phyloP scores from a whole-genome alignment of 495 filamentous ascomycete genomes.

The Penicillium pancosmium region DNA sequence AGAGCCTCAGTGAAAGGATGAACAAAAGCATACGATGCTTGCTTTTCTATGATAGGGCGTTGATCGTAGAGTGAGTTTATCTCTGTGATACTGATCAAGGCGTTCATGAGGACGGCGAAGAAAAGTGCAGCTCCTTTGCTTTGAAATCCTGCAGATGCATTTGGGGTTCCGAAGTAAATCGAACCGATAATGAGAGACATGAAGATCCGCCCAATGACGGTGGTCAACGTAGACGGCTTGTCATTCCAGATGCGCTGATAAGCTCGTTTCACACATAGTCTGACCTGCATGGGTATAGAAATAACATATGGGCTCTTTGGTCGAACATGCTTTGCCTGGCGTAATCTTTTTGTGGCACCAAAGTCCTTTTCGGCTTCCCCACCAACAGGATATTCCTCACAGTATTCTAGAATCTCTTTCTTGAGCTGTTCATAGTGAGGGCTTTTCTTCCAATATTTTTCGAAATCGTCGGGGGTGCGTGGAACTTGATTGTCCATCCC shows the following conservation, averaged over 20 bases:
- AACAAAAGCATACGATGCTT: slow-evolving; percentile 66
- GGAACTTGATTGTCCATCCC: slow-evolving; percentile 69
- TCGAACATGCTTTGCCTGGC: slow-evolving; percentile 47
- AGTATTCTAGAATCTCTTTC: slow-evolving; percentile 52
- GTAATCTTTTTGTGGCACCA: slow-evolving; percentile 33
- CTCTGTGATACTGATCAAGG: slow-evolving; percentile 57
- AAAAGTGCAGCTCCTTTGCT: slow-evolving; percentile 82
- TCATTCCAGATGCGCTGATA: slow-evolving; percentile 70
- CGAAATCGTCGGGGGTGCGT: slow-evolving; percentile 71
- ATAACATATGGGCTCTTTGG: slow-evolving; percentile 50
- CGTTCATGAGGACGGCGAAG: slow-evolving; percentile 77
- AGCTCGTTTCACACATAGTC: slow-evolving; percentile 51
- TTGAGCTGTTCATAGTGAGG: slow-evolving; percentile 50
- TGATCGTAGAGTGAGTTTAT: slow-evolving; percentile 64
- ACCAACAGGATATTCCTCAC: slow-evolving; percentile 39
- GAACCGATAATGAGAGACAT: slow-evolving; percentile 85
- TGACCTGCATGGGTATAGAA: slow-evolving; percentile 49
- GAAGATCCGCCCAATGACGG: slow-evolving; percentile 75
- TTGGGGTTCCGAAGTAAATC: slow-evolving; percentile 81
- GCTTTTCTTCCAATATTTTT: slow-evolving; percentile 60
- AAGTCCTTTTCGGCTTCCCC: slow-evolving; percentile 37
- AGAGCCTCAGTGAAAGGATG: slow-evolving; percentile 63
- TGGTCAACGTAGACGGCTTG: slow-evolving; percentile 70
- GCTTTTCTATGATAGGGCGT: slow-evolving; percentile 67
- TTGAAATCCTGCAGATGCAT: slow-evolving; percentile 69